These are phyloP conservation scores for Posidonia oceanica DNA, from an alignment of 116 monocot genomes.

Conservation along the genomic window DNA sequence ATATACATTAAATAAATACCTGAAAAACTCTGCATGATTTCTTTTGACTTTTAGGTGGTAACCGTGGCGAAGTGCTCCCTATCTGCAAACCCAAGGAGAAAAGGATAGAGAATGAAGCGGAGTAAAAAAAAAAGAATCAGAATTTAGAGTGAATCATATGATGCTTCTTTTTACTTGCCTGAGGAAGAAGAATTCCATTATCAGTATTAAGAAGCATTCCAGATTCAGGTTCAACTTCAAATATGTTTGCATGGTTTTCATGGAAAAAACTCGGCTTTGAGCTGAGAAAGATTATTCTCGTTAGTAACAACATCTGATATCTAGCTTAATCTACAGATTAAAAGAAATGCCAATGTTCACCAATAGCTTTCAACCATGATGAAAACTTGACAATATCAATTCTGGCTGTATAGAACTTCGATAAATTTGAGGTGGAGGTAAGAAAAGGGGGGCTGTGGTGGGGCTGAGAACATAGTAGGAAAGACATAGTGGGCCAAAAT, in stretches of 20 bases:
- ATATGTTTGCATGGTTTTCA: slow-evolving; percentile 73
- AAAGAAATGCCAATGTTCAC: too few species aligned
- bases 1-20: slow-evolving; percentile 26
- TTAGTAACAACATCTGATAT: background rate
- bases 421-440: too few species aligned
- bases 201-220: slow-evolving; percentile 94
- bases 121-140: background rate
- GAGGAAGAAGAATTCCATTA: slow-evolving; percentile 60
- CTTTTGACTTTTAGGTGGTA: slow-evolving; percentile 24
- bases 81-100: slow-evolving; percentile 30
- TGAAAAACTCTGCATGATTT: slow-evolving; percentile 79
- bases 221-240: slow-evolving; percentile 93
- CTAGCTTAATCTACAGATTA: too few species aligned
- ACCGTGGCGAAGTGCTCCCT: slow-evolving; percentile 46
- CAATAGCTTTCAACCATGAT: too few species aligned
- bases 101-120: background rate
- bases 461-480: too few species aligned
- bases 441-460: too few species aligned
- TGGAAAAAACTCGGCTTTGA: slow-evolving; percentile 85
- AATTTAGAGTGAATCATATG: slow-evolving; percentile 1
- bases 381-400: too few species aligned
- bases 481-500: too few species aligned
- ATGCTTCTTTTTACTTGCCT: slow-evolving; percentile 32
- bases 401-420: too few species aligned
- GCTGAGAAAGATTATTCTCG: slow-evolving; percentile 27